Conservation (phyloP, 1,284 basidiomycete genomes). For the Trametes sp. region DNA sequence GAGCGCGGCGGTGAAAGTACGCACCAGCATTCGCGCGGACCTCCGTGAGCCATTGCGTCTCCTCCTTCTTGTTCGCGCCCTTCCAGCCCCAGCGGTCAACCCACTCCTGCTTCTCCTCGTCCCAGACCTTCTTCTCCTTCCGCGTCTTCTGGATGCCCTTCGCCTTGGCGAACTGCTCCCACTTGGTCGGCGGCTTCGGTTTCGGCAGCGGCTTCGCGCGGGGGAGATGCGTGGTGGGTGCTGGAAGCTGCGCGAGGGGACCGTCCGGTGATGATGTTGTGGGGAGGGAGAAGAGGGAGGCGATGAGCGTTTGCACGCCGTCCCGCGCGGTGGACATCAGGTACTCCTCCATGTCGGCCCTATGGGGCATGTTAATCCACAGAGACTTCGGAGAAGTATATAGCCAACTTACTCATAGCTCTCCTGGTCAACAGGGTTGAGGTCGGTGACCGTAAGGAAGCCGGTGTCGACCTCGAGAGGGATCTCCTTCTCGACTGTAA, state of each 20-base stretch:
- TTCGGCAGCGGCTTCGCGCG: constrained; percentile 94
- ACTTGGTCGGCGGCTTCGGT: constrained; percentile 93
- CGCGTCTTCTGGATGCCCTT: constrained; percentile 92
- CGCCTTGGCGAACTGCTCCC: constrained; percentile 94
- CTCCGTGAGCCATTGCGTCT: constrained; percentile 94
- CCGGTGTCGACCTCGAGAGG: constrained; percentile 87
- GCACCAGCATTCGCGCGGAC: constrained; percentile 86
- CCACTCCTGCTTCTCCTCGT: constrained; percentile 95
- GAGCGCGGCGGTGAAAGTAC: constrained; percentile 39
- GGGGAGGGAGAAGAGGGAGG: constrained; percentile 85
- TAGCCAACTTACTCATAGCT: constrained; percentile 71
- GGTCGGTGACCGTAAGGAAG: constrained; percentile 87
- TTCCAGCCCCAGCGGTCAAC: constrained; percentile 92
- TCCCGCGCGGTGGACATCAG: constrained; percentile 86
- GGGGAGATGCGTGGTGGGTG: constrained; percentile 80
- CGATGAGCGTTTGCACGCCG: constrained; percentile 85
- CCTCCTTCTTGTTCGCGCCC: constrained; percentile 89
- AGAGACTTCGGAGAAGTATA: neutral
- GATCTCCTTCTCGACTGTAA: constrained; percentile 79
- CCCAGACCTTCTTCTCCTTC: constrained; percentile 89
- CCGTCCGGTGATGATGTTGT: constrained; percentile 82
- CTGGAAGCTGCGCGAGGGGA: constrained; percentile 84
- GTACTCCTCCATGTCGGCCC: constrained; percentile 81
- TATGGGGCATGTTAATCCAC: constrained; percentile 38
- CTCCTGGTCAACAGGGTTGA: constrained; percentile 84